Conservation (phyloP, 2,329 filamentous ascomycete species). For the Coniochaeta sp. region DNA sequence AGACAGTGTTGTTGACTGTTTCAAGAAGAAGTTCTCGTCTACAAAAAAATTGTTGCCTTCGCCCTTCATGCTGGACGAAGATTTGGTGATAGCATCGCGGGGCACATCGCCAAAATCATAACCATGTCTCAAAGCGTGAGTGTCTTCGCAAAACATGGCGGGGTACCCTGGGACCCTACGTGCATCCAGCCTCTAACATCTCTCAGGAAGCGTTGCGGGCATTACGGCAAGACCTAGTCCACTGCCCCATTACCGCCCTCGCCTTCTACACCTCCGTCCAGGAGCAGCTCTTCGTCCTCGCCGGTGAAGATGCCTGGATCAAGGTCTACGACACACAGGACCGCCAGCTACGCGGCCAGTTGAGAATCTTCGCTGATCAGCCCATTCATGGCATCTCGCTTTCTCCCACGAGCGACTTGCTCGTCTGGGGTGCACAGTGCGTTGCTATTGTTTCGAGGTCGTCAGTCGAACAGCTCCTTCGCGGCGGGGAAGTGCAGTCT, state of each 20-base stretch:
- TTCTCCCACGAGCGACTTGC: constrained; percentile 24
- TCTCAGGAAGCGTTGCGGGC: neutral
- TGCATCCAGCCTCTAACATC: neutral
- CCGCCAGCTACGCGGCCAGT: constrained; percentile 28
- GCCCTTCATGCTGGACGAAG: neutral
- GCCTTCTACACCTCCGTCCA: constrained; percentile 34
- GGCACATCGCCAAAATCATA: neutral
- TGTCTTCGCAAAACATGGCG: neutral
- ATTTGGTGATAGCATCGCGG: neutral
- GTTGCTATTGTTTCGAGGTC: constrained; percentile 35
- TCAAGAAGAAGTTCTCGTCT: no score
- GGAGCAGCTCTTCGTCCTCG: constrained; percentile 36
- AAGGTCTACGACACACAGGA: constrained; percentile 37
- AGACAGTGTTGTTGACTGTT: neutral
- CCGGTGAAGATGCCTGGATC: constrained; percentile 53
- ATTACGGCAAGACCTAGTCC: constrained; percentile 28
- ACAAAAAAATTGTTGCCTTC: neutral
- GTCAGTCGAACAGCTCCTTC: constrained; percentile 25
- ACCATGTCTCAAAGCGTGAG: constrained; percentile 10
- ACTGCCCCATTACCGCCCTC: constrained; percentile 54
- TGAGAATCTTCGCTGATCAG: constrained; percentile 58
- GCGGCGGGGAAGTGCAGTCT: constrained; percentile 11
- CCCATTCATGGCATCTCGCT: constrained; percentile 66
- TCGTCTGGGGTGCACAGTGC: constrained; percentile 65
- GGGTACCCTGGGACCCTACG: neutral